A percentile compares a stretch with the other conserved stretches of the same genome.
Evolutionary conservation across 345 rosid species (phyloP).

Genomic region (Salix suchowensis): DNA sequence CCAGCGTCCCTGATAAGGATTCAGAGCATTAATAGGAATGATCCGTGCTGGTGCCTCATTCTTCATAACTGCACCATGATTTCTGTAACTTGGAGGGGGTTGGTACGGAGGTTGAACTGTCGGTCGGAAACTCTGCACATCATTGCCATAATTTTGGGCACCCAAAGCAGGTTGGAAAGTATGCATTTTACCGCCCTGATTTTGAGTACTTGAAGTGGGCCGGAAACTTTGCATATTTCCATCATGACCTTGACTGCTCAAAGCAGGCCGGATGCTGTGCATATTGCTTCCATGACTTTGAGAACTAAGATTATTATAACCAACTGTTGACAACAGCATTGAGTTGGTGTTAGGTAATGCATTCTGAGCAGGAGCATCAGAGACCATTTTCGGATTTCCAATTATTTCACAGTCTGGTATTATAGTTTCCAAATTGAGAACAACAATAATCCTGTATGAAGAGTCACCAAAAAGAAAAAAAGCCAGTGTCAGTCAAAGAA

Average conservation of each 20-base stretch:
- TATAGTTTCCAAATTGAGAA: conserved; percentile 79
- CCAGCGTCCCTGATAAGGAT: conserved; percentile 92
- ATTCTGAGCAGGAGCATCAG: conserved; percentile 40
- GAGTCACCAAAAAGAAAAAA: background rate
- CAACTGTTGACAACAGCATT: conserved; percentile 26
- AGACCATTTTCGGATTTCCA: conserved; percentile 58
- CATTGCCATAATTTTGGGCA: conserved; percentile 33
- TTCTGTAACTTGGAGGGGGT: conserved; percentile 69
- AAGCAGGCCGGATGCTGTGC: conserved; percentile 5
- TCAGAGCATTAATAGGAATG: conserved; percentile 74
- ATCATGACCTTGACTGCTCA: conserved; percentile 24
- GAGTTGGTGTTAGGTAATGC: conserved; percentile 26
- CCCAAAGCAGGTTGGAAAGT: background rate
- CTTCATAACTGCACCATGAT: conserved; percentile 74
- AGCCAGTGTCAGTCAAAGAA: conserved; percentile 4
- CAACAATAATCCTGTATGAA: conserved; percentile 63
- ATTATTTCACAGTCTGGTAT: conserved; percentile 59
- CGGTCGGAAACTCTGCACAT: conserved; percentile 46
- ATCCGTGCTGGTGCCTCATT: conserved; percentile 84
- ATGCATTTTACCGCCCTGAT: conserved; percentile 18
- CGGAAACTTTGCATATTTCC: conserved; percentile 37
- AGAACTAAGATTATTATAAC: conserved; percentile 17
- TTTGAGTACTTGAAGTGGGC: conserved; percentile 34
- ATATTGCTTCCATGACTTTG: conserved; percentile 13
- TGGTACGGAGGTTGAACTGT: conserved; percentile 75